These are phyloP conservation scores for Cyclocybe cylindracea DNA, from an alignment of 768 basidiomycete genomes.

Conservation along the genomic window DNA sequence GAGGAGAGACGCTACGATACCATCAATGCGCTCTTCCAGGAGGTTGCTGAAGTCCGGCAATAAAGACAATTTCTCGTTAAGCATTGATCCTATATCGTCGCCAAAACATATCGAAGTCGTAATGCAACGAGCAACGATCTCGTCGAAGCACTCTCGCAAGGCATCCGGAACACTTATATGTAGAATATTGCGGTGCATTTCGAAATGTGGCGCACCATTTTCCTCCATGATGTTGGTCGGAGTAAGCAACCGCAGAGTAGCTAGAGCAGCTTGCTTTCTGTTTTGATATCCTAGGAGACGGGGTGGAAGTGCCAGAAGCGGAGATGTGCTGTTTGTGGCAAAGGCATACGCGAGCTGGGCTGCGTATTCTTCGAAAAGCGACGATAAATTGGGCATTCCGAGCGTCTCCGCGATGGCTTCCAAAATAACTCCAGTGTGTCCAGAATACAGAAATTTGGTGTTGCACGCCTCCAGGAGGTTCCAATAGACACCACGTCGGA, in stretches of 20 bases:
- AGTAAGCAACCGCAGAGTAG: constrained; percentile 66
- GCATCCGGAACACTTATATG: constrained; percentile 53
- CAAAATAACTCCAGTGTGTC: constrained; percentile 54
- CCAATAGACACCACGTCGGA: constrained; percentile 84
- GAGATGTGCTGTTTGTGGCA: constrained; percentile 44
- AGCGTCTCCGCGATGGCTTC: constrained; percentile 63
- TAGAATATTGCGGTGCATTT: constrained; percentile 61
- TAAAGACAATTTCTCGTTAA: constrained; percentile 12
- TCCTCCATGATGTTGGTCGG: constrained; percentile 62
- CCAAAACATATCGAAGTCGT: constrained; percentile 38
- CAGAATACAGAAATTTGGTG: constrained; percentile 36
- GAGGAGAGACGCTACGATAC: constrained; percentile 59
- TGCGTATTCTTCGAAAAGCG: constrained; percentile 78
- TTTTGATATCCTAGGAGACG: constrained; percentile 75
- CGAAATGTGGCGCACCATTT: constrained; percentile 43
- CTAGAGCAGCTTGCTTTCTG: constrained; percentile 64
- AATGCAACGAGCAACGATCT: constrained; percentile 65
- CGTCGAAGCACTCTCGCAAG: constrained; percentile 63
- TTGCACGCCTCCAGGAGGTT: constrained; percentile 77
- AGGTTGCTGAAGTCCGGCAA: constrained; percentile 15
- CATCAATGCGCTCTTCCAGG: constrained; percentile 46
- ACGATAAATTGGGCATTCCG: constrained; percentile 58
- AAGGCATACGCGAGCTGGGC: constrained; percentile 76
- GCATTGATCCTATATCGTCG: constrained; percentile 10
- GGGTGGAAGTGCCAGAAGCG: constrained; percentile 62